Evolutionary conservation across 2,329 filamentous ascomycete species (phyloP).

Genomic region (Hypoxylon rubiginosum): DNA sequence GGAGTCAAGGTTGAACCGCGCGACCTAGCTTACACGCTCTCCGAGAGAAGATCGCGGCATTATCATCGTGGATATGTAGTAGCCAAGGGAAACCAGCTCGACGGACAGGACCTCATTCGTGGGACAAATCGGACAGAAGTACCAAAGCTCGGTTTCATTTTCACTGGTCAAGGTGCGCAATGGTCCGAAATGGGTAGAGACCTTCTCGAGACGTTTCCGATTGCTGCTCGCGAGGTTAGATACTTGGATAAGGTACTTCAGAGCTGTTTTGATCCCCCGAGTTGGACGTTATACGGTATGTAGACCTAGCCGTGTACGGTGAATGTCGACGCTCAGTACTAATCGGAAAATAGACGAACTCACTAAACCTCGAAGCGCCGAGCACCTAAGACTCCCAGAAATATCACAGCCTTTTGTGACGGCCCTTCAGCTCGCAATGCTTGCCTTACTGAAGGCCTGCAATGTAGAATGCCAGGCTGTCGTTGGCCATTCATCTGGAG

Average conservation of each 20-base stretch:
- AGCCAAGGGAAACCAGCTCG: conserved; percentile 9
- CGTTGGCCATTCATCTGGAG: conserved; percentile 14
- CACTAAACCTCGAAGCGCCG: neutral
- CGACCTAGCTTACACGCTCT: conserved; percentile 50
- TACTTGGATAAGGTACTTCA: conserved; percentile 6
- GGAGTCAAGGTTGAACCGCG: conserved; percentile 38
- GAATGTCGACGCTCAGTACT: neutral
- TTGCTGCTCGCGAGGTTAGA: neutral
- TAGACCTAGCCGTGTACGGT: neutral
- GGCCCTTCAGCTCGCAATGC: conserved; percentile 8
- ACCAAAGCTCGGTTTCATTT: conserved; percentile 11
- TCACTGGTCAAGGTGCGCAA: conserved; percentile 20
- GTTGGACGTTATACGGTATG: conserved; percentile 1
- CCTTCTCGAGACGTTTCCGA: neutral
- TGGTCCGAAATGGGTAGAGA: conserved; percentile 8
- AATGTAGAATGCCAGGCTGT: neutral
- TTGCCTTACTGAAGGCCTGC: neutral
- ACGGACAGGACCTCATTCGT: neutral
- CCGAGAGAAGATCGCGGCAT: conserved; percentile 38
- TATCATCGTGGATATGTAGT: conserved; percentile 45
- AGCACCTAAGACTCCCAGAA: conserved; percentile 6
- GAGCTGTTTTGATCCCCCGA: neutral
- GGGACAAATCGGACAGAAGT: conserved; percentile 1
- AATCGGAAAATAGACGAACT: conserved; percentile 12
- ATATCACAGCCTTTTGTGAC: conserved; percentile 8